Evolutionary conservation across 2,329 filamentous ascomycete genomes (phyloP).

Genomic region (Epichloe scottii): DNA sequence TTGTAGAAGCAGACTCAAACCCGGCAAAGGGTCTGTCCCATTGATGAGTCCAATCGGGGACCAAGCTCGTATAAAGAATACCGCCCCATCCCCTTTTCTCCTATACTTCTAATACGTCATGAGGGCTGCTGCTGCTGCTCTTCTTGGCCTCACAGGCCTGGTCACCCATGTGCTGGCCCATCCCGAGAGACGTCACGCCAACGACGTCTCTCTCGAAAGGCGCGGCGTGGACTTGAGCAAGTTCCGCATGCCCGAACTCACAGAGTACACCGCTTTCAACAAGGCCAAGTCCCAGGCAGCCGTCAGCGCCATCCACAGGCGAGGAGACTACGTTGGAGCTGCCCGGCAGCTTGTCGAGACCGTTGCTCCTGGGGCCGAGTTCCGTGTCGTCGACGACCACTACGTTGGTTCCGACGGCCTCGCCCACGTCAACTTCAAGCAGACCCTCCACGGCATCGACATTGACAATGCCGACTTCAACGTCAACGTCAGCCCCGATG

Average conservation of each 20-base stretch:
- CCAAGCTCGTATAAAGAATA: not conserved
- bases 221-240: slow-evolving; percentile 21
- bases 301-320: slow-evolving; percentile 13
- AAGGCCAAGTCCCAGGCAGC: slow-evolving; percentile 10
- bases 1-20: too few species aligned
- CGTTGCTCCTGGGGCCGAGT: slow-evolving; percentile 24
- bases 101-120: slow-evolving; percentile 9
- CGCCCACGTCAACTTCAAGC: slow-evolving; percentile 46
- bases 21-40: too few species aligned
- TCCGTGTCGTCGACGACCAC: slow-evolving; percentile 38
- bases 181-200: slow-evolving; percentile 15
- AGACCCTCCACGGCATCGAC: slow-evolving; percentile 44
- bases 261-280: slow-evolving; percentile 16
- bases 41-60: too few species aligned
- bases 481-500: slow-evolving; percentile 43
- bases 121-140: slow-evolving; percentile 17
- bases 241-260: slow-evolving; percentile 19
- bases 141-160: slow-evolving; percentile 22
- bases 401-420: slow-evolving; percentile 44
- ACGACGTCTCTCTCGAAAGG: slow-evolving; percentile 13
- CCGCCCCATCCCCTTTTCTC: not conserved
- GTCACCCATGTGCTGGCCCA: slow-evolving; percentile 20
- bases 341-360: slow-evolving; percentile 32
- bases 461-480: slow-evolving; percentile 50
- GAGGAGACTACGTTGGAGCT: slow-evolving; percentile 28